These are phyloP conservation scores for Dichomitus squalens DNA, from an alignment of 1,284 basidiomycete species.

Conservation along the genomic window DNA sequence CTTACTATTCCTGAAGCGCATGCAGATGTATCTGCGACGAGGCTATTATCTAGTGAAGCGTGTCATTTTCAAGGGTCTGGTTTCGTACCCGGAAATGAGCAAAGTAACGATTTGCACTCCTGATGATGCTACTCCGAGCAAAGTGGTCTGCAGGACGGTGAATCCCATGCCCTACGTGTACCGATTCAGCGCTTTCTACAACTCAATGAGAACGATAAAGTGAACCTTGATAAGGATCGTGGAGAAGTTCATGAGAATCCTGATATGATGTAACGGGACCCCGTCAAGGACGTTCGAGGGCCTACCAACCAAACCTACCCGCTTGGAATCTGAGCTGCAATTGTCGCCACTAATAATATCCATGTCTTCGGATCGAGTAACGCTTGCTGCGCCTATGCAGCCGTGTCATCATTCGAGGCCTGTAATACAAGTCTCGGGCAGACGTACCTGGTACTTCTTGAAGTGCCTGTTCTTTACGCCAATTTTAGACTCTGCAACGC, in stretches of 20 bases:
- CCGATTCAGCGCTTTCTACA: too few relatives aligned
- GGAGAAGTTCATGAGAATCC: slow-evolving; percentile 22
- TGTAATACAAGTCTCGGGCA: too few relatives aligned
- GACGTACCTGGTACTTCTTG: slow-evolving; percentile 66
- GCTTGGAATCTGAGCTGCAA: slow-evolving; percentile 36
- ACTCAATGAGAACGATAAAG: not conserved
- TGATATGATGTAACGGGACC: slow-evolving; percentile 1
- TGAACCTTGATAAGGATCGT: slow-evolving; percentile 31
- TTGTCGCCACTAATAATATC: slow-evolving; percentile 58
- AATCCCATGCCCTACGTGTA: slow-evolving; percentile 19
- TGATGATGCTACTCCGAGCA: slow-evolving; percentile 22
- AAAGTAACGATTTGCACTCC: slow-evolving; percentile 22
- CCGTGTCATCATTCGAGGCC: too few relatives aligned
- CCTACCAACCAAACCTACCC: slow-evolving; percentile 21
- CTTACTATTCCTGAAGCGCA: slow-evolving; percentile 24
- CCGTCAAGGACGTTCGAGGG: not conserved
- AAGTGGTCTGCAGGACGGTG: slow-evolving; percentile 23
- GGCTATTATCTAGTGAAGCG: too few relatives aligned
- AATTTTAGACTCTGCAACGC: slow-evolving; percentile 75
- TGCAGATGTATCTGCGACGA: slow-evolving; percentile 22
- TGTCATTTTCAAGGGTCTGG: too few relatives aligned
- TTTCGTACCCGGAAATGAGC: slow-evolving; percentile 19
- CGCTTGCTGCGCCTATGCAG: slow-evolving; percentile 59
- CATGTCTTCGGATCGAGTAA: slow-evolving; percentile 71
- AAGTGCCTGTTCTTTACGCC: slow-evolving; percentile 76